Evolutionary conservation across 345 rosid genomes (phyloP).

Genomic region (Syzygium aromaticum): DNA sequence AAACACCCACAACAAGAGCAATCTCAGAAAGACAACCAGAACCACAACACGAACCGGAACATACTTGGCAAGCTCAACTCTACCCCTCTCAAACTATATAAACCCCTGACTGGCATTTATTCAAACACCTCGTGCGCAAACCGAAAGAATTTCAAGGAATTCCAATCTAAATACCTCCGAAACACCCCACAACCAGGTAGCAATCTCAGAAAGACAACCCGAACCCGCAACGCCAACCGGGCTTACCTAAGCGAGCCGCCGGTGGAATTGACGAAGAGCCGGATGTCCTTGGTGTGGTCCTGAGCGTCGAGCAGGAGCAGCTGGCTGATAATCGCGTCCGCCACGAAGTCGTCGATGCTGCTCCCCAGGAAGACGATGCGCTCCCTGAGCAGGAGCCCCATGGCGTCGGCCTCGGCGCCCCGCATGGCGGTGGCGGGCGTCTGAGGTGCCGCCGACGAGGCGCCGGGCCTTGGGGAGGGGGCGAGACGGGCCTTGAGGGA

Average conservation of each 20-base stretch:
- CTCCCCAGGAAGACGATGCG: slow-evolving; percentile 80
- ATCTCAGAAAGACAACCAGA: not conserved
- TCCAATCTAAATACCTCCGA: not conserved
- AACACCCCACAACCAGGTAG: not conserved
- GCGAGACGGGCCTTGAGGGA: slow-evolving; percentile 13
- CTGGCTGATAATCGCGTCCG: slow-evolving; percentile 83
- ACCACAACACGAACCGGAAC: not conserved
- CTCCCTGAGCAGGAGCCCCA: slow-evolving; percentile 81
- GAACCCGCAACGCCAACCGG: not conserved
- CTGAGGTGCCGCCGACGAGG: slow-evolving; percentile 27
- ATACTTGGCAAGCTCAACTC: not conserved
- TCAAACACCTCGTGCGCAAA: not conserved
- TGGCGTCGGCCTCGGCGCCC: slow-evolving; percentile 72
- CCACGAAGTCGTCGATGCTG: slow-evolving; percentile 70
- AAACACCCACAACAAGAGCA: not conserved
- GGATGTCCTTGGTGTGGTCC: slow-evolving; percentile 80
- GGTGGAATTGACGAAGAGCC: slow-evolving; percentile 72
- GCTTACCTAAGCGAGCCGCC: slow-evolving; percentile 47
- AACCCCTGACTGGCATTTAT: not conserved
- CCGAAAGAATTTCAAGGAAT: not conserved
- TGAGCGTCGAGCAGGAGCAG: slow-evolving; percentile 85
- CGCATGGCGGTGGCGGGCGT: slow-evolving; percentile 54
- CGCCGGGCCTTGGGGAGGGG: not conserved
- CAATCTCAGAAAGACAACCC: not conserved
- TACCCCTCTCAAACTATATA: not conserved